phyloP scores from a whole-genome alignment of 2,329 filamentous ascomycete species.

The Podosphaera fusca region DNA sequence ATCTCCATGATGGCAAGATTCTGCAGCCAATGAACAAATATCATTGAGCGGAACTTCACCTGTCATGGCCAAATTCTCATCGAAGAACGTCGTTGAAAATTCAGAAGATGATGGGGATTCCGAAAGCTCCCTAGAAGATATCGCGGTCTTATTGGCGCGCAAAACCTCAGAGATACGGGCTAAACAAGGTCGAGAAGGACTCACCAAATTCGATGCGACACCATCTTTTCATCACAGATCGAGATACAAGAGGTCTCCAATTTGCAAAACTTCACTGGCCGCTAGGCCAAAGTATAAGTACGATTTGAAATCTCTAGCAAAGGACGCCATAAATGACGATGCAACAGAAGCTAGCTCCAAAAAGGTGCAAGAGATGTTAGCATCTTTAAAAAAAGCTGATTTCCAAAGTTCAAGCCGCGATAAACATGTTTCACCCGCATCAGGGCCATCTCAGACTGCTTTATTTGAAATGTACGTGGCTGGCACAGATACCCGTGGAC shows the following conservation, averaged over 20 bases:
- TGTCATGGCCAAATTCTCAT: background rate
- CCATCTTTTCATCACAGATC: constrained; percentile 5
- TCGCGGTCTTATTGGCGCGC: background rate
- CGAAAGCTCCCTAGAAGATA: constrained; percentile 15
- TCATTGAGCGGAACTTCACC: too few relatives aligned
- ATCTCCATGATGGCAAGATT: too few relatives aligned
- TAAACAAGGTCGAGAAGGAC: background rate
- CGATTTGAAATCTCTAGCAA: constrained; percentile 37
- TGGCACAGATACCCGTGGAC: constrained; percentile 22
- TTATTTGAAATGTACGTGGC: constrained; percentile 21
- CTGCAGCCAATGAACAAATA: too few relatives aligned
- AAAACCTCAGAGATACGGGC: constrained; percentile 28
- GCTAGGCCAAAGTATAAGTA: constrained; percentile 35
- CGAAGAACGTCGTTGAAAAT: constrained; percentile 29
- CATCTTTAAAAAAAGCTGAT: constrained; percentile 3
- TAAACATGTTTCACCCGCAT: background rate
- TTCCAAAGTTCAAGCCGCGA: background rate
- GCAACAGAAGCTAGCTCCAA: constrained; percentile 32
- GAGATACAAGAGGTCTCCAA: constrained; percentile 3
- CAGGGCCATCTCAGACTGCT: constrained; percentile 14
- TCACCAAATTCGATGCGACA: background rate
- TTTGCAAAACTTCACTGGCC: constrained; percentile 23
- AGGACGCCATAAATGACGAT: constrained; percentile 33
- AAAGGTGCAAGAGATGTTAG: constrained; percentile 14
- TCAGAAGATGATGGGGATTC: constrained; percentile 44